These are phyloP conservation scores for Vitellaria paradoxa DNA, from an alignment of 179 eudicot species.

Conservation along the genomic window DNA sequence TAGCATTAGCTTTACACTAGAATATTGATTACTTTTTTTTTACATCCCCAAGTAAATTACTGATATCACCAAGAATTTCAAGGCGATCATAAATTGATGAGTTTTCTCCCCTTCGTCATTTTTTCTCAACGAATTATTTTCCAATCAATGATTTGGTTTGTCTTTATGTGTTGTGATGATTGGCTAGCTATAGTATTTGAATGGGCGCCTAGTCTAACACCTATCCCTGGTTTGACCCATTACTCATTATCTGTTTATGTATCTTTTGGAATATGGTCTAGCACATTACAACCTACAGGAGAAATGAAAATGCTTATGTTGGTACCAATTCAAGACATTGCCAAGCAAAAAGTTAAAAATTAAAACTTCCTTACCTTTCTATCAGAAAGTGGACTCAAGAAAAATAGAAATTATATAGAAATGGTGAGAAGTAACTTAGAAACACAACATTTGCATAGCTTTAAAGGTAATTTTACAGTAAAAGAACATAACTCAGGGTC, in stretches of 20 bases:
- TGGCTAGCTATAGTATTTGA: constrained; percentile 25
- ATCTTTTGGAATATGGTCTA: constrained; percentile 83
- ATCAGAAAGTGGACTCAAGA: constrained; percentile 77
- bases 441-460: constrained; percentile 52
- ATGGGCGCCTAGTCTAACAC: constrained; percentile 22
- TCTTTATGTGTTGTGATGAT: constrained; percentile 32
- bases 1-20: constrained; percentile 36
- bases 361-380: constrained; percentile 60
- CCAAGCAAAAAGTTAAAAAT: neutral
- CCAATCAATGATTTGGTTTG: constrained; percentile 32
- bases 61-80: constrained; percentile 70
- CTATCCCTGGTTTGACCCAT: constrained; percentile 38
- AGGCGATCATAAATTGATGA: constrained; percentile 48
- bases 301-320: constrained; percentile 20
- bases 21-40: constrained; percentile 55
- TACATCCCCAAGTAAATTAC: constrained; percentile 66
- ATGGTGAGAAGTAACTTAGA: constrained; percentile 71
- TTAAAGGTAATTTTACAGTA: constrained; percentile 85
- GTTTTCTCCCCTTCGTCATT: constrained; percentile 35
- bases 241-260: constrained; percentile 75
- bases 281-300: constrained; percentile 75
- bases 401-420: constrained; percentile 84
- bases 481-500: constrained; percentile 82
- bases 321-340: neutral
- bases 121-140: constrained; percentile 34